Conservation (phyloP, 164 flowering plant species). For the Tinospora cordifolia region DNA sequence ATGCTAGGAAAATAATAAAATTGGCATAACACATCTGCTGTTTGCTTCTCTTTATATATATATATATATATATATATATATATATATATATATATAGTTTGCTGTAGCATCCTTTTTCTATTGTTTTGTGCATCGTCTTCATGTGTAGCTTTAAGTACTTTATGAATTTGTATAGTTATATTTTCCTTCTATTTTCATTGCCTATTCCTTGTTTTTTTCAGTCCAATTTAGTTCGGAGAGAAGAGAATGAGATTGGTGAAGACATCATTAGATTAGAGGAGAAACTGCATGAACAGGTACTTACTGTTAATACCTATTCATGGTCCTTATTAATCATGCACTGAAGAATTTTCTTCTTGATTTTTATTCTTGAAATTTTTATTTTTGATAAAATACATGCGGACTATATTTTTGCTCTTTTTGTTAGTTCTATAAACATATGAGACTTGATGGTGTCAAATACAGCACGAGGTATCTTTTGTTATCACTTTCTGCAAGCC, state of each 20-base stretch:
- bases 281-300: conserved; percentile 50
- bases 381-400: background rate
- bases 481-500: background rate
- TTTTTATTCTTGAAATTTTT: background rate
- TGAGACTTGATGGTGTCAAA: background rate
- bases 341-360: background rate
- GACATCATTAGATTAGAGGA: conserved; percentile 48
- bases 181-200: background rate
- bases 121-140: background rate
- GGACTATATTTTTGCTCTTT: background rate
- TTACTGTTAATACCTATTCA: conserved; percentile 5
- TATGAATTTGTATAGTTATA: background rate
- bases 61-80: no score
- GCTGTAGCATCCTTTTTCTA: background rate
- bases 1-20: background rate
- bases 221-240: conserved; percentile 39
- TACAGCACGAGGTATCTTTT: background rate
- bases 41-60: no score
- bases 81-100: no score
- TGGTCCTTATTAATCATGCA: background rate
- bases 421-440: conserved; percentile 2
- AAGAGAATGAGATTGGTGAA: conserved; percentile 47
- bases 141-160: background rate
- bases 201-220: conserved; percentile 22
- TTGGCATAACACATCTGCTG: no score